Base-by-base conservation (phyloP, 2,329 filamentous ascomycete genomes). In the Scytalidium lignicola region DNA sequence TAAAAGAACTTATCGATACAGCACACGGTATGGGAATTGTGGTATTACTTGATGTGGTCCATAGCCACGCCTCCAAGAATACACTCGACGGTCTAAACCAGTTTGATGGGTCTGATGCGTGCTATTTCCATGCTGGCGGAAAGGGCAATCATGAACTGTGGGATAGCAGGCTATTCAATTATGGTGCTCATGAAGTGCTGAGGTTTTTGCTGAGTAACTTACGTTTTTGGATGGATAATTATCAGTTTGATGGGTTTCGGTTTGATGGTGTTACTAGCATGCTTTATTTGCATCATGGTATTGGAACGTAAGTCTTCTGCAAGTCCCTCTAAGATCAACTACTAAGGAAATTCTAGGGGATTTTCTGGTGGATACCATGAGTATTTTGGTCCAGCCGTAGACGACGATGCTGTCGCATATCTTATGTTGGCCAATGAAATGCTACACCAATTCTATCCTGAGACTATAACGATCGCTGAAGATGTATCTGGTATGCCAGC, bases 221-320 rank as follows among this genome's bases (percentile, higher is more conserved):
- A 50, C 82, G 92, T 20, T 99, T 96, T 74, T 99, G 93, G 91
- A 97, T 99, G 91, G 92, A 97, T 49, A 91, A 96, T 70, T 99
- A 96, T 63, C 75, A 83, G 39, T 97, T 99, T 64, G 93, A 99
- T 64, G 93, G 93, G 20, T 99, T 97, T 78, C 83, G 93, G 40
- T 99, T 99, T 62, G 93, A 99, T 59, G 93, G 93, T 56, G 93
- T 99, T 46, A 99, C 93, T 1, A 96, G 91, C 71, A 99, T 99
- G 90, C 84, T 99, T 50, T 99, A 99, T 68, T 73, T 75, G 15
- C 93, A 99, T 65, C 93, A 99, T 65, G 93, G 93, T 43, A 96
- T 99, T 69, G 93, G 93, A 75, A 95, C 91, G 83, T 93, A 74
- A 78, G 88, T 76, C 23, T 37, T 18, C 23, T 26, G 28, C 29